phyloP scores from a whole-genome alignment of 305 asterid genomes.

The Ilex paraguariensis region DNA sequence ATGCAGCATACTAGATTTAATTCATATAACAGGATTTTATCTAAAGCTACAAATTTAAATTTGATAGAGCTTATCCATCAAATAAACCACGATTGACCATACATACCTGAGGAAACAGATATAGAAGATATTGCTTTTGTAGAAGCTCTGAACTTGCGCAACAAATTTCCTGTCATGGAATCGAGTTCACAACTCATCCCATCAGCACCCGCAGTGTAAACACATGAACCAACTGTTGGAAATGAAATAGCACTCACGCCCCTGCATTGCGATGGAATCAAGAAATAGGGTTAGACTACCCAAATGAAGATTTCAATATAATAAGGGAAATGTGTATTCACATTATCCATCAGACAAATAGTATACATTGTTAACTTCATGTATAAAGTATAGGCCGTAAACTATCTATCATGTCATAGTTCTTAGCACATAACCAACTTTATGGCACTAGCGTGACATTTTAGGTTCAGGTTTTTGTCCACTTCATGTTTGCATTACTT shows the following conservation, averaged over 20 bases:
- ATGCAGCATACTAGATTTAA: no score
- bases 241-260: slow-evolving; percentile 82
- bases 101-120: slow-evolving; percentile 77
- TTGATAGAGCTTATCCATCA: background rate
- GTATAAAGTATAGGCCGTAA: no score
- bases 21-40: background rate
- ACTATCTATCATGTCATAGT: background rate
- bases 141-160: slow-evolving; percentile 64
- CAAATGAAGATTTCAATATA: background rate
- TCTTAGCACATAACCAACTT: background rate
- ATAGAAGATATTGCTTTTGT: slow-evolving; percentile 70
- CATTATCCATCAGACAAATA: no score
- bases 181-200: slow-evolving; percentile 87
- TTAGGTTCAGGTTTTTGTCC: background rate
- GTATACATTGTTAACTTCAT: no score
- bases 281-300: background rate
- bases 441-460: background rate
- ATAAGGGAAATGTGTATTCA: no score
- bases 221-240: slow-evolving; percentile 48
- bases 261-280: slow-evolving; percentile 36
- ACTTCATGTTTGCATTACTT: background rate
- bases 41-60: background rate
- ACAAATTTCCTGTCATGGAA: slow-evolving; percentile 64
- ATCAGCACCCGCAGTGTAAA: slow-evolving; percentile 84
- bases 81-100: slow-evolving; percentile 5